A percentile compares a stretch with the other conserved stretches of the same genome.
These are phyloP conservation scores for Wickerhamomyces silvicola DNA, from an alignment of 805 yeast species.

Conservation along the genomic window DNA sequence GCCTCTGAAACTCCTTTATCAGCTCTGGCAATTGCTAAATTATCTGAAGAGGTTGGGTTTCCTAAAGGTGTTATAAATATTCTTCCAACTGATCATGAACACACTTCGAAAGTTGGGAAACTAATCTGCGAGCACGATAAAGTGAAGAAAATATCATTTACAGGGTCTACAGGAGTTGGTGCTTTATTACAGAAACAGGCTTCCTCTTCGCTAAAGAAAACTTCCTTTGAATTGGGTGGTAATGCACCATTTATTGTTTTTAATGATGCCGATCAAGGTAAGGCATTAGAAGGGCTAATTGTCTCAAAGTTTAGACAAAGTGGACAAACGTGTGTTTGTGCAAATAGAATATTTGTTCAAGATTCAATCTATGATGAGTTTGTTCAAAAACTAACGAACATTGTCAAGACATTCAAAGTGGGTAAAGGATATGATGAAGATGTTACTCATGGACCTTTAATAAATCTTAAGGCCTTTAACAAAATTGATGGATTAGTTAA, in stretches of 20 bases:
- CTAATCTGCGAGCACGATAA: conserved; percentile 47
- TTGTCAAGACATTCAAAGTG: conserved; percentile 38
- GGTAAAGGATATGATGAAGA: conserved; percentile 57
- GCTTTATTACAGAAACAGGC: conserved; percentile 59
- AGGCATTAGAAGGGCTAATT: conserved; percentile 61
- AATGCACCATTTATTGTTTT: conserved; percentile 76
- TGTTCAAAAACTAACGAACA: conserved; percentile 39
- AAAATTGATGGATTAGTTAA: conserved; percentile 58
- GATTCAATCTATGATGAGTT: conserved; percentile 58
- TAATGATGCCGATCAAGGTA: conserved; percentile 62
- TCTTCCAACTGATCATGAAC: conserved; percentile 34
- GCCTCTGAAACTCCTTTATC: conserved; percentile 71
- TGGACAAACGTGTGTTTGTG: conserved; percentile 82
- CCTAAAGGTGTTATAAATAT: conserved; percentile 67
- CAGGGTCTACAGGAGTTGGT: conserved; percentile 75
- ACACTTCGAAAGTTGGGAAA: conserved; percentile 44
- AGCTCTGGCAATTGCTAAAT: conserved; percentile 59
- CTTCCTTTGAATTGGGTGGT: conserved; percentile 73
- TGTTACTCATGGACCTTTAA: conserved; percentile 74
- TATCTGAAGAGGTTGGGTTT: conserved; percentile 62
- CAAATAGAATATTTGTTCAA: conserved; percentile 66
- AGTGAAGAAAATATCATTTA: conserved; percentile 66
- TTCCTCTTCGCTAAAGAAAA: conserved; percentile 55
- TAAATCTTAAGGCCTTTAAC: conserved; percentile 52
- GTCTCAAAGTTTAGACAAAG: conserved; percentile 67